Percentiles rank a stretch among this genome's conserved stretches.
Conservation (phyloP, 2,329 filamentous ascomycete species). For the Venturia carpophila region DNA sequence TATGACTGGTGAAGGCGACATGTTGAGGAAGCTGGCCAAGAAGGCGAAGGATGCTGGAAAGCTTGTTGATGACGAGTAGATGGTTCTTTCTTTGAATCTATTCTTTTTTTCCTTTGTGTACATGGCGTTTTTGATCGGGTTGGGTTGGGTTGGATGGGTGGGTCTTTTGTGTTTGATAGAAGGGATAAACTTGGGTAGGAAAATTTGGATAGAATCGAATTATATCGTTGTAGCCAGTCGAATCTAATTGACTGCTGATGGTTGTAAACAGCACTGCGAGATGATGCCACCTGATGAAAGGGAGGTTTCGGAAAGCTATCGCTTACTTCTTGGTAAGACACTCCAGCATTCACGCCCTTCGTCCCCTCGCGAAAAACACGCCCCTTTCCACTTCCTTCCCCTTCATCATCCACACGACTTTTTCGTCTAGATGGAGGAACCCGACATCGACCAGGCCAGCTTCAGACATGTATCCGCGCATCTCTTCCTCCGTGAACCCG, state of each 20-base stretch:
- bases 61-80: conserved; percentile 16
- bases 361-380: conserved; percentile 16
- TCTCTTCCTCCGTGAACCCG: conserved; percentile 17
- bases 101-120: background rate
- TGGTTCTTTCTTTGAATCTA: background rate
- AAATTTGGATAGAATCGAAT: too few species aligned
- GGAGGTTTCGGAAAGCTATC: too few species aligned
- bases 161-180: background rate
- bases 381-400: conserved; percentile 9
- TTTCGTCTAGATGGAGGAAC: background rate
- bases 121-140: background rate
- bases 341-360: background rate
- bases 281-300: too few species aligned
- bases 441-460: conserved; percentile 16
- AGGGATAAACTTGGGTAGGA: too few species aligned
- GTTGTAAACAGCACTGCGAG: too few species aligned
- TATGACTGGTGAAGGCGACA: conserved; percentile 56
- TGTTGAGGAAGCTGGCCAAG: conserved; percentile 48
- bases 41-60: conserved; percentile 35
- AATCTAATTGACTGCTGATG: too few species aligned
- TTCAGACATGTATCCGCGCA: conserved; percentile 16
- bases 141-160: background rate
- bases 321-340: too few species aligned
- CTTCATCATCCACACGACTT: conserved; percentile 10
- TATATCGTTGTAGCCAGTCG: too few species aligned